These are phyloP conservation scores for Penicillium ucsense DNA, from an alignment of 495 filamentous ascomycete genomes.

Conservation along the genomic window DNA sequence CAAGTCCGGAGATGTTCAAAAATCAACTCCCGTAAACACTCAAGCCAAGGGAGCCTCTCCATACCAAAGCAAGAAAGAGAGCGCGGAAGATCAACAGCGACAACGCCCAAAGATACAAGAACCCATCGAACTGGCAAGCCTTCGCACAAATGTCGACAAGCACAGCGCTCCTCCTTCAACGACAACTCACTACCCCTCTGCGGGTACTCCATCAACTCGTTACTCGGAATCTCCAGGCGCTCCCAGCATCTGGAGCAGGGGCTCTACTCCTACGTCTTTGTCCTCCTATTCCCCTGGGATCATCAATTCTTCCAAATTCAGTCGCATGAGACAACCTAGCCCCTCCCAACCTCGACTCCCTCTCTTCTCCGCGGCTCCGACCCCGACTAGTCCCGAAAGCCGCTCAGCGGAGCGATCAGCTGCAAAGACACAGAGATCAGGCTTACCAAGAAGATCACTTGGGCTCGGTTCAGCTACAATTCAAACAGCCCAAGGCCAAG, in stretches of 20 bases:
- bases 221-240: slow-evolving; percentile 88
- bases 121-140: slow-evolving; percentile 35
- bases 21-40: neutral
- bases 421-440: slow-evolving; percentile 48
- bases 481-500: neutral
- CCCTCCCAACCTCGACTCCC: slow-evolving; percentile 59
- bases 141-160: slow-evolving; percentile 37
- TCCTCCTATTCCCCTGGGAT: slow-evolving; percentile 91
- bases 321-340: slow-evolving; percentile 53
- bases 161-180: slow-evolving; percentile 57
- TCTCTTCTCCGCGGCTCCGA: slow-evolving; percentile 35
- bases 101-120: slow-evolving; percentile 14
- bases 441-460: slow-evolving; percentile 18
- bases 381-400: slow-evolving; percentile 48
- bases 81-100: slow-evolving; percentile 6
- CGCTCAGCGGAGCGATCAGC: slow-evolving; percentile 53
- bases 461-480: neutral
- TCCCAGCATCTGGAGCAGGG: slow-evolving; percentile 77
- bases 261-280: slow-evolving; percentile 90
- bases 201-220: slow-evolving; percentile 83
- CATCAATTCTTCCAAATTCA: slow-evolving; percentile 48
- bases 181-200: slow-evolving; percentile 56
- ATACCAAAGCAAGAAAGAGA: slow-evolving; percentile 6
- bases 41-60: slow-evolving; percentile 3
- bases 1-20: slow-evolving; percentile 3